Evolutionary conservation across 139 green algal genomes (phyloP), one percentile per base, ranked within the genome.

Genomic region (Spirogloea muscicola): DNA sequence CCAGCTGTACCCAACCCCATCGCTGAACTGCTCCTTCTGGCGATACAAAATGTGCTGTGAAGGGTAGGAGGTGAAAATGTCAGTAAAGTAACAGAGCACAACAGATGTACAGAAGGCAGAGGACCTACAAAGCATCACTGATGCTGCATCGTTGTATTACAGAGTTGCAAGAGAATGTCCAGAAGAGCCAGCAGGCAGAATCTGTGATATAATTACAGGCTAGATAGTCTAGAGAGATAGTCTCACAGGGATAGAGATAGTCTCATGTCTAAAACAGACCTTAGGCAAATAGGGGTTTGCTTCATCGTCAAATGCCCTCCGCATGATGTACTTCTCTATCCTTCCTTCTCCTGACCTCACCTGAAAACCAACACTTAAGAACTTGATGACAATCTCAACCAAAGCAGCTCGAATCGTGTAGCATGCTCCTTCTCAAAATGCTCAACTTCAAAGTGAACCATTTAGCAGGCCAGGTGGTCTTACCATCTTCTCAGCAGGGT

Each of bases 1-100:
- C 90, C 90, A 95, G 75, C 84, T 76, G 79, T 95, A 95, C 7
- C 90, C 90, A 33, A 95, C 89, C 49, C 93, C 94, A 78, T 99
- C 94, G 34, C 68, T 89, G 90, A 99, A 99, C 91, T 99, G 94
- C 89, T 99, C 94, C 84, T 99, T 99, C 84, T 99, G 94, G 18
- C 94, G 48, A 21, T 78, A 82, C 75, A 83, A 31, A 72, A 82
- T 85, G 34, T 76, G 62, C 72, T 77, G 61, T 1, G 1, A 68
- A 2, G 46, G 25, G n/a, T 21, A 2, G 46, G 25, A 2, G 1
- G 1, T 4, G 46, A n/a, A 1, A 57, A n/a, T 1, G 25, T 21
- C 1, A 57, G 46, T 31, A 2, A 58, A 58, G 3, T 34, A 58
- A 58, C 3, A 58, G 31, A 58, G 49, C 3, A 4, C 31, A 21